These are phyloP conservation scores for Vigna unguiculata DNA, from an alignment of 306 rosid species.

Conservation along the genomic window DNA sequence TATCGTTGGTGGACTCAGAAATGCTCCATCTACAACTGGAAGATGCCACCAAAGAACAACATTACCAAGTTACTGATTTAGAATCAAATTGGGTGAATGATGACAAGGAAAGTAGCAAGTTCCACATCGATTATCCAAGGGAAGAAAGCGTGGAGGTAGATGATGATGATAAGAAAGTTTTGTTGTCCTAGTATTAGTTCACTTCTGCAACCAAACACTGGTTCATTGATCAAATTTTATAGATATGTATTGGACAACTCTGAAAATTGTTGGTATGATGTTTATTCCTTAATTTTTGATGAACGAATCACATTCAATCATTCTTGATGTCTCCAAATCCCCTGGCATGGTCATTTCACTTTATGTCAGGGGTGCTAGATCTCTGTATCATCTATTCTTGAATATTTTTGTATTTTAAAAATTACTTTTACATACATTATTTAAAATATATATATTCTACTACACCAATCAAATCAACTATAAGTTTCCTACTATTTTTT, in stretches of 20 bases:
- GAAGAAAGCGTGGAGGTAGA: slow-evolving; percentile 44
- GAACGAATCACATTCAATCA: not conserved
- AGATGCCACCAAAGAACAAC: slow-evolving; percentile 37
- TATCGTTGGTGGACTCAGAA: slow-evolving; percentile 60
- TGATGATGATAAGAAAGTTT: slow-evolving; percentile 55
- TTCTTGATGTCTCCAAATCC: not conserved
- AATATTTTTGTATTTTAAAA: not conserved
- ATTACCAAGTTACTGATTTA: slow-evolving; percentile 35
- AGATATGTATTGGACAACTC: no score
- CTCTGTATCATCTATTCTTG: not conserved
- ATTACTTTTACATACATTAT: no score
- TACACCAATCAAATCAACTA: no score
- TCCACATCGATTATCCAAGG: slow-evolving; percentile 40
- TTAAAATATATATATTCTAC: no score
- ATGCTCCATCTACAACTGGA: slow-evolving; percentile 57
- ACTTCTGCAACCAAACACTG: not conserved
- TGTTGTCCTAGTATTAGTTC: slow-evolving; percentile 50
- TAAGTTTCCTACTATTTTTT: no score
- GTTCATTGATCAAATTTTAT: not conserved
- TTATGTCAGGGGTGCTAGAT: not conserved
- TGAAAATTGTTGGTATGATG: not conserved
- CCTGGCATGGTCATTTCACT: not conserved
- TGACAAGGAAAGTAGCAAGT: slow-evolving; percentile 38
- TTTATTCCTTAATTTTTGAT: not conserved
- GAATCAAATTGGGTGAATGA: slow-evolving; percentile 40